phyloP scores from a whole-genome alignment of 441 rosid genomes.

The Adansonia rubrostipa region DNA sequence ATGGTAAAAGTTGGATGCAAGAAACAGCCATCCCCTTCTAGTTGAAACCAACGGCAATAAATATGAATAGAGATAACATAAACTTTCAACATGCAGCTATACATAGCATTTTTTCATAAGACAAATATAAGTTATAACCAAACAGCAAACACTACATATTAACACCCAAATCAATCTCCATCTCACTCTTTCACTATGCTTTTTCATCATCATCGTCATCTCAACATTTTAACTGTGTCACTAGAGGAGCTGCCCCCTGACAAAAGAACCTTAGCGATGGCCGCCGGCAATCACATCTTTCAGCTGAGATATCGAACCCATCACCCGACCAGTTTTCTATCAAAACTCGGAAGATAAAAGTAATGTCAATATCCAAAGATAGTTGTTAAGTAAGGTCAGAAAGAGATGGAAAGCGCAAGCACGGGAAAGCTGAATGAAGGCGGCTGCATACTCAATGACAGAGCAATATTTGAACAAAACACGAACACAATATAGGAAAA shows the following conservation, averaged over 20 bases:
- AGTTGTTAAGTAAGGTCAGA: no score
- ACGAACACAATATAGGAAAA: no score
- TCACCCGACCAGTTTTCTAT: slow-evolving; percentile 69
- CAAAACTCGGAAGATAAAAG: slow-evolving; percentile 12
- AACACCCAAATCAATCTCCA: slow-evolving; percentile 24
- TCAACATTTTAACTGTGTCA: slow-evolving; percentile 40
- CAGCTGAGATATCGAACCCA: slow-evolving; percentile 75
- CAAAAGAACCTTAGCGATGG: slow-evolving; percentile 56
- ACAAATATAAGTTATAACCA: slow-evolving; percentile 30
- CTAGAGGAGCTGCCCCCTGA: slow-evolving; percentile 51
- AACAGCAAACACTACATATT: slow-evolving; percentile 29
- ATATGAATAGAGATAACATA: no score
- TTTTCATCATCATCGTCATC: slow-evolving; percentile 37
- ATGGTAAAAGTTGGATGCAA: no score
- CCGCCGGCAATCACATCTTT: slow-evolving; percentile 83
- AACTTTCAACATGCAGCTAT: no score
- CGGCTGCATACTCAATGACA: no score
- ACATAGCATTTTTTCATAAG: background rate
- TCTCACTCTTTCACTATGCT: slow-evolving; percentile 3
- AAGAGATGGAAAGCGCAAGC: no score
- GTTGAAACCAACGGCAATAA: no score
- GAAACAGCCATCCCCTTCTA: no score
- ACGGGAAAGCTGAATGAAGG: no score
- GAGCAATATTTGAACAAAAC: no score
- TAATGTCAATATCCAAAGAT: background rate